Percentiles rank a stretch among this genome's conserved stretches.
Conservation (phyloP, 2,329 filamentous ascomycete species). For the Ascochyta rabiei region DNA sequence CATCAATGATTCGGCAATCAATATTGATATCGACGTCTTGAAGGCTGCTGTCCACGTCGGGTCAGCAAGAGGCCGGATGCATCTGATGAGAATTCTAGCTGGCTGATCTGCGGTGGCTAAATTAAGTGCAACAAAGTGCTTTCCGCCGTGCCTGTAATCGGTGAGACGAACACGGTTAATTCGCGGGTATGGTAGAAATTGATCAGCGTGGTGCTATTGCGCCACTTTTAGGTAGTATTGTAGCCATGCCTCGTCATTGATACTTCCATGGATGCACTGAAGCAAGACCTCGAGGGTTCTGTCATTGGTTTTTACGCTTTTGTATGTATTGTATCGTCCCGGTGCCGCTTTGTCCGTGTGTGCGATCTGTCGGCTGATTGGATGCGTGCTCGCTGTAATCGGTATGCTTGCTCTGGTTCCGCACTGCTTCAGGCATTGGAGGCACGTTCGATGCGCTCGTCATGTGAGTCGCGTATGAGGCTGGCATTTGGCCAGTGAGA, state of each 20-base stretch:
- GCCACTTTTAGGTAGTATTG: background rate
- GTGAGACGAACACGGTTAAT: background rate
- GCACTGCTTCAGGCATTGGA: conserved; percentile 5
- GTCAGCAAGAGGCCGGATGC: conserved; percentile 11
- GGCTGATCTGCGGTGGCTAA: background rate
- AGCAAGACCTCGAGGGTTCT: too few relatives aligned
- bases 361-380: background rate
- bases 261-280: background rate
- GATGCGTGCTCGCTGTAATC: background rate
- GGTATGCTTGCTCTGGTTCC: background rate
- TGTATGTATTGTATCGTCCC: background rate
- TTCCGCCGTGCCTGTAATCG: background rate
- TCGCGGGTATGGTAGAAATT: background rate
- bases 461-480: conserved; percentile 2
- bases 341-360: background rate
- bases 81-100: background rate
- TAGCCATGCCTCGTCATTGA: too few relatives aligned
- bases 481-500: conserved; percentile 1
- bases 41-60: background rate
- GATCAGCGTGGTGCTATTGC: background rate
- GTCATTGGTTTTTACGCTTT: background rate
- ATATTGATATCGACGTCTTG: background rate
- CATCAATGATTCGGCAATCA: conserved; percentile 7
- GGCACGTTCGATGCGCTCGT: conserved; percentile 4
- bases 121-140: conserved; percentile 2